phyloP scores from a whole-genome alignment of 768 basidiomycete species.

The Cubamyces sp. region DNA sequence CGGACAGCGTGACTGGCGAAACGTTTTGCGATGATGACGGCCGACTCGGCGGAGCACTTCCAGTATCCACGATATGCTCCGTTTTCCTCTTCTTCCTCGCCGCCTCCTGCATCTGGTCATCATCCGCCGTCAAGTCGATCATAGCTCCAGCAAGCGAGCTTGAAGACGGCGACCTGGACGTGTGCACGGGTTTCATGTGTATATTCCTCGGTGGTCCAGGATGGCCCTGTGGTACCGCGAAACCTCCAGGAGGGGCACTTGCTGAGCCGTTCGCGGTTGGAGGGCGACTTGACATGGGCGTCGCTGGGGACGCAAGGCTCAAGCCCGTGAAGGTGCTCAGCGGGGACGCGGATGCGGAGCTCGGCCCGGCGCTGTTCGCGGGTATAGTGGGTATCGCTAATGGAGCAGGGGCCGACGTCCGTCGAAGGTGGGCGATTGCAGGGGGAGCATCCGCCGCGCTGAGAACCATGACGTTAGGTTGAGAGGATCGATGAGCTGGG shows the following conservation, averaged over 20 bases:
- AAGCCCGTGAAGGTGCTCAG: slow-evolving; percentile 9
- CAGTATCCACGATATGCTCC: slow-evolving; percentile 1
- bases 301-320: slow-evolving; percentile 9
- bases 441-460: slow-evolving; percentile 7
- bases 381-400: neutral
- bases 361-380: neutral
- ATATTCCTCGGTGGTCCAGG: neutral
- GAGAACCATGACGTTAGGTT: slow-evolving; percentile 3
- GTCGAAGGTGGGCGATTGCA: slow-evolving; percentile 6
- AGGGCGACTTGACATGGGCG: slow-evolving; percentile 14
- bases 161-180: neutral
- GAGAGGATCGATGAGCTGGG: neutral
- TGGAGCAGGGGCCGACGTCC: slow-evolving; percentile 4
- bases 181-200: slow-evolving; percentile 1
- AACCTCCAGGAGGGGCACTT: neutral
- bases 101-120: neutral
- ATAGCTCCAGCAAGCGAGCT: slow-evolving; percentile 21
- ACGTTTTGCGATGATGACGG: neutral
- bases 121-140: slow-evolving; percentile 20
- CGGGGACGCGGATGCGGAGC: slow-evolving; percentile 12
- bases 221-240: neutral
- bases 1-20: neutral
- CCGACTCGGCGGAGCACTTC: neutral
- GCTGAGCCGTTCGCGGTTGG: neutral
- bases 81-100: slow-evolving; percentile 12